phyloP scores from a whole-genome alignment of 2,329 filamentous ascomycete species.

The Aureobasidium zeae region DNA sequence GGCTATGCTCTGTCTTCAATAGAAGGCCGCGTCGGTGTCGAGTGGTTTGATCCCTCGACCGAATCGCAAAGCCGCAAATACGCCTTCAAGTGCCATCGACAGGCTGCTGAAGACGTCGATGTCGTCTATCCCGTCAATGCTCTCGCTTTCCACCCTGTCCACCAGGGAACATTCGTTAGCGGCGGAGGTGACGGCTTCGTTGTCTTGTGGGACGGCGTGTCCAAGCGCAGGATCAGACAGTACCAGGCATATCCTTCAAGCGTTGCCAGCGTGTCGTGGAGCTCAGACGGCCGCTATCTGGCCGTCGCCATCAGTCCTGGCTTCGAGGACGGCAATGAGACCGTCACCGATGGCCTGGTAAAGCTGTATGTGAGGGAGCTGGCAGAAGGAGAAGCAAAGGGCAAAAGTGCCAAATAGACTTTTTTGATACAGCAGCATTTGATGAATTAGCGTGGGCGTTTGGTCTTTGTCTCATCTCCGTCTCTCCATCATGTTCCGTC shows the following conservation, averaged over 20 bases:
- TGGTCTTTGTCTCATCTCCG: neutral
- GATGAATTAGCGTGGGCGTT: slow-evolving; percentile 18
- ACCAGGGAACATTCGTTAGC: slow-evolving; percentile 70
- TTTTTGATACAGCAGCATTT: slow-evolving; percentile 1
- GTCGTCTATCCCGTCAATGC: slow-evolving; percentile 89
- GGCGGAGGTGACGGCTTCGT: slow-evolving; percentile 86
- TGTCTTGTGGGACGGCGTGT: slow-evolving; percentile 85
- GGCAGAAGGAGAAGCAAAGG: slow-evolving; percentile 78
- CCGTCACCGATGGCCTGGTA: slow-evolving; percentile 60
- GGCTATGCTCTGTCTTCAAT: slow-evolving; percentile 90
- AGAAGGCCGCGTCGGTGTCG: slow-evolving; percentile 89
- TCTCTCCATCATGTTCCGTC: too few relatives aligned
- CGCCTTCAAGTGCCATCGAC: slow-evolving; percentile 96
- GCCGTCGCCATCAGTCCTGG: slow-evolving; percentile 76
- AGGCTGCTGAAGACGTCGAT: slow-evolving; percentile 56
- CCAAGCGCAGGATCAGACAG: slow-evolving; percentile 80
- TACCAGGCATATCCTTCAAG: slow-evolving; percentile 77
- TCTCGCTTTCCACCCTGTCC: slow-evolving; percentile 72
- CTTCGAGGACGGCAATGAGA: slow-evolving; percentile 79
- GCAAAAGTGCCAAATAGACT: slow-evolving; percentile 58
- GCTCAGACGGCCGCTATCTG: slow-evolving; percentile 63
- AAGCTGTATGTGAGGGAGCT: slow-evolving; percentile 76
- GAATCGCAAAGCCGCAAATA: slow-evolving; percentile 90
- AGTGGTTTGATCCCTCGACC: slow-evolving; percentile 88
- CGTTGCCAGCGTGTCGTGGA: slow-evolving; percentile 70